Percentiles rank a stretch among this genome's conserved stretches.
phyloP scores from a whole-genome alignment of 306 rosid genomes.

The Herpetospermum pedunculosum region DNA sequence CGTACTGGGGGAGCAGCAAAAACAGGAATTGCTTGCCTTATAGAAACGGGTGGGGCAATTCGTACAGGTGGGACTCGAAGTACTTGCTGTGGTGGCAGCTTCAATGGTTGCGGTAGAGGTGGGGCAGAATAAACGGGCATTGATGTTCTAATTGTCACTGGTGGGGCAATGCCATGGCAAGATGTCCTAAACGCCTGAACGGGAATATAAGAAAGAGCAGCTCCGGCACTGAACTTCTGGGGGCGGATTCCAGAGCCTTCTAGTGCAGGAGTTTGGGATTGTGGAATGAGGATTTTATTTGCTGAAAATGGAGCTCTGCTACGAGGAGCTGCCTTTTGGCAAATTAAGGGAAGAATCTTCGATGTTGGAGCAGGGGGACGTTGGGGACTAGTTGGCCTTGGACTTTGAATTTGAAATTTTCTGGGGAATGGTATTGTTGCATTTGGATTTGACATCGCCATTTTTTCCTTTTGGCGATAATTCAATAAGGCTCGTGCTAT shows the following conservation, averaged over 20 bases:
- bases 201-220: constrained; percentile 82
- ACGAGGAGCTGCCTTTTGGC: constrained; percentile 46
- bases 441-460: constrained; percentile 52
- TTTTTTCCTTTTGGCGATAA: constrained; percentile 75
- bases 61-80: constrained; percentile 38
- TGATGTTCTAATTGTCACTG: constrained; percentile 73
- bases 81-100: constrained; percentile 31
- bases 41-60: constrained; percentile 61
- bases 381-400: constrained; percentile 85
- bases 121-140: constrained; percentile 91
- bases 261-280: constrained; percentile 18
- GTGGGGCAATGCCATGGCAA: constrained; percentile 81
- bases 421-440: constrained; percentile 58
- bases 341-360: constrained; percentile 82
- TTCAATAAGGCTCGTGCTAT: constrained; percentile 74
- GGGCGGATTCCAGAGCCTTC: constrained; percentile 49
- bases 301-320: constrained; percentile 30
- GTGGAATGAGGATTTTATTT: constrained; percentile 27
- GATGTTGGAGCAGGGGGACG: constrained; percentile 58
- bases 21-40: constrained; percentile 72
- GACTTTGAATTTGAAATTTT: constrained; percentile 53
- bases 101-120: constrained; percentile 52
- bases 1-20: constrained; percentile 58
- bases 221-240: constrained; percentile 61
- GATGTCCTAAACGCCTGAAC: constrained; percentile 64